Evolutionary conservation across 1,139 yeast species (phyloP).

Genomic region (Suhomyces bokatorum): DNA sequence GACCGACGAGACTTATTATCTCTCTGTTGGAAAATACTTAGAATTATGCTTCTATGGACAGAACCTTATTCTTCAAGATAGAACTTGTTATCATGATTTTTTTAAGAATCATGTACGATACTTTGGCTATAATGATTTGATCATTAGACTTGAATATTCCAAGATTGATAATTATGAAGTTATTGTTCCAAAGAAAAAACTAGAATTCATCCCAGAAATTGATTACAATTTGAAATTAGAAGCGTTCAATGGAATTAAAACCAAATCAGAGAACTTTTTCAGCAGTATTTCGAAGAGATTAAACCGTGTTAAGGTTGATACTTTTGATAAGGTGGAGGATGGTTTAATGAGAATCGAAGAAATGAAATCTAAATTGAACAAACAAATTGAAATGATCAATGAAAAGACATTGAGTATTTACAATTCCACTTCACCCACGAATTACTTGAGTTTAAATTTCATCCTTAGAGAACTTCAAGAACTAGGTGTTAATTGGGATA

Average conservation of each 20-base stretch:
- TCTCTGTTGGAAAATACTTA: conserved; percentile 88
- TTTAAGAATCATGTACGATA: conserved; percentile 79
- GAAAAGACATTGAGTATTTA: conserved; percentile 55
- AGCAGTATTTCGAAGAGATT: conserved; percentile 71
- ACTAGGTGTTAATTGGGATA: conserved; percentile 84
- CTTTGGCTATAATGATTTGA: conserved; percentile 79
- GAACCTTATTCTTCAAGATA: conserved; percentile 48
- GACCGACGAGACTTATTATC: conserved; percentile 87
- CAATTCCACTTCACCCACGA: conserved; percentile 57
- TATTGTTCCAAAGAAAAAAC: conserved; percentile 70
- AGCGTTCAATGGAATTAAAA: conserved; percentile 53
- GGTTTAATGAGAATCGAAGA: conserved; percentile 62
- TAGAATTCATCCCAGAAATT: conserved; percentile 72
- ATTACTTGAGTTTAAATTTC: conserved; percentile 68
- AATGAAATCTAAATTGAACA: conserved; percentile 52
- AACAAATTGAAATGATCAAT: conserved; percentile 51
- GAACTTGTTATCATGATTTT: conserved; percentile 69
- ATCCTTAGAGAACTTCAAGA: conserved; percentile 75
- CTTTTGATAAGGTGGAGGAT: conserved; percentile 68
- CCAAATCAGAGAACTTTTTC: conserved; percentile 63
- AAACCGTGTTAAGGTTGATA: conserved; percentile 78
- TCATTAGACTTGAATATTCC: conserved; percentile 77
- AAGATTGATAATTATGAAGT: conserved; percentile 75
- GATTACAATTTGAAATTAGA: conserved; percentile 72
- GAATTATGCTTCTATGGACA: conserved; percentile 84